Evolutionary conservation across 768 basidiomycete genomes (phyloP).

Genomic region (Leucocoprinus sp.): DNA sequence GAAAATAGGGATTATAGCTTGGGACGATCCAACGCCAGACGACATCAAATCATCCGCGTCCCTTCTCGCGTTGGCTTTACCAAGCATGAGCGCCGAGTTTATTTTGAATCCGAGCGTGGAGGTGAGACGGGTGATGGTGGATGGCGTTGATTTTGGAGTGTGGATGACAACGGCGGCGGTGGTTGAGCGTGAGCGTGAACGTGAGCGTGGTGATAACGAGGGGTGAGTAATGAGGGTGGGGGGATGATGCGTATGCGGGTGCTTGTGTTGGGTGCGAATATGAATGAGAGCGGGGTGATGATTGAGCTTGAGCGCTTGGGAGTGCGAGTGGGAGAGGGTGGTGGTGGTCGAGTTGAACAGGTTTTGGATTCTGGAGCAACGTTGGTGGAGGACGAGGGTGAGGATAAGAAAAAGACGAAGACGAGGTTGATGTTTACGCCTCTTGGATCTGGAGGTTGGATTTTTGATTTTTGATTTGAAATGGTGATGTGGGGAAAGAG

Average conservation of each 20-base stretch:
- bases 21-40: constrained; percentile 44
- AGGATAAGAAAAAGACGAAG: too few species aligned
- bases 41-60: constrained; percentile 50
- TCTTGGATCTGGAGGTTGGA: constrained; percentile 34
- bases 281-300: too few species aligned
- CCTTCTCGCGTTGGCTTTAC: constrained; percentile 34
- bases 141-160: constrained; percentile 40
- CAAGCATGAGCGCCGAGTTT: constrained; percentile 37
- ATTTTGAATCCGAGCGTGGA: constrained; percentile 34
- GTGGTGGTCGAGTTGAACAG: too few species aligned
- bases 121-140: constrained; percentile 31
- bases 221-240: too few species aligned
- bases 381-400: constrained; percentile 17
- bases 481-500: too few species aligned
- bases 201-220: too few species aligned
- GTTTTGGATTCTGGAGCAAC: constrained; percentile 29
- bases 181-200: too few species aligned
- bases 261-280: constrained; percentile 45
- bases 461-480: constrained; percentile 18
- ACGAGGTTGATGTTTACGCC: constrained; percentile 27
- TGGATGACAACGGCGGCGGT: too few species aligned
- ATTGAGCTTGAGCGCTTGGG: too few species aligned
- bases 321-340: too few species aligned
- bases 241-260: too few species aligned
- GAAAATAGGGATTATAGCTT: constrained; percentile 43